Conservation (phyloP, 2,329 filamentous ascomycete genomes). For the Phoma sp. region DNA sequence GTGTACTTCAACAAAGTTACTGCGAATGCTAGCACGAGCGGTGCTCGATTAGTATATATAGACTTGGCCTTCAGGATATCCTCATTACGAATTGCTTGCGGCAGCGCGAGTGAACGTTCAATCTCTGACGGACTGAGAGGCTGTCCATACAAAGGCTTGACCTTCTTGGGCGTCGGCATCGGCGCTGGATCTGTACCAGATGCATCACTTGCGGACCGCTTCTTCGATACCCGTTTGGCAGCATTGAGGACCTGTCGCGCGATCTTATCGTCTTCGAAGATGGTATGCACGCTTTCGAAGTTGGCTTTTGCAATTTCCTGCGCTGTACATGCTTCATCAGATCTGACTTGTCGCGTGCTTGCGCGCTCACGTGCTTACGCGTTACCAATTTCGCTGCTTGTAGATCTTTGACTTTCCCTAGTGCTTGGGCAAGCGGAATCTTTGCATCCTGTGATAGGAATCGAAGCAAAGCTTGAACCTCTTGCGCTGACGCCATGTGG, state of each 20-base stretch:
- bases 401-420: slow-evolving; percentile 62
- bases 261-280: slow-evolving; percentile 60
- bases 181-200: slow-evolving; percentile 16
- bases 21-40: slow-evolving; percentile 80
- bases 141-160: slow-evolving; percentile 38
- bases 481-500: slow-evolving; percentile 42
- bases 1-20: slow-evolving; percentile 76
- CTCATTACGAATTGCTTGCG: slow-evolving; percentile 61
- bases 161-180: slow-evolving; percentile 47
- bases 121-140: slow-evolving; percentile 59
- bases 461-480: slow-evolving; percentile 58
- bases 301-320: slow-evolving; percentile 58
- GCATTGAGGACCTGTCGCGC: slow-evolving; percentile 64
- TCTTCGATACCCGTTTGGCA: slow-evolving; percentile 63
- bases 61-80: slow-evolving; percentile 63
- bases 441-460: slow-evolving; percentile 66
- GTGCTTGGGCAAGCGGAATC: slow-evolving; percentile 60
- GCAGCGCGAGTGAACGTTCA: slow-evolving; percentile 67
- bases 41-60: slow-evolving; percentile 79
- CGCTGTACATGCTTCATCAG: slow-evolving; percentile 40
- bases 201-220: slow-evolving; percentile 52
- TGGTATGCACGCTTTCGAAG: slow-evolving; percentile 49
- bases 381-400: slow-evolving; percentile 57
- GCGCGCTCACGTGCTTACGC: slow-evolving; percentile 52
- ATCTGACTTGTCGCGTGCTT: slow-evolving; percentile 16